phyloP scores from a whole-genome alignment of 1,284 basidiomycete genomes.

The Pseudozyma sp. region DNA sequence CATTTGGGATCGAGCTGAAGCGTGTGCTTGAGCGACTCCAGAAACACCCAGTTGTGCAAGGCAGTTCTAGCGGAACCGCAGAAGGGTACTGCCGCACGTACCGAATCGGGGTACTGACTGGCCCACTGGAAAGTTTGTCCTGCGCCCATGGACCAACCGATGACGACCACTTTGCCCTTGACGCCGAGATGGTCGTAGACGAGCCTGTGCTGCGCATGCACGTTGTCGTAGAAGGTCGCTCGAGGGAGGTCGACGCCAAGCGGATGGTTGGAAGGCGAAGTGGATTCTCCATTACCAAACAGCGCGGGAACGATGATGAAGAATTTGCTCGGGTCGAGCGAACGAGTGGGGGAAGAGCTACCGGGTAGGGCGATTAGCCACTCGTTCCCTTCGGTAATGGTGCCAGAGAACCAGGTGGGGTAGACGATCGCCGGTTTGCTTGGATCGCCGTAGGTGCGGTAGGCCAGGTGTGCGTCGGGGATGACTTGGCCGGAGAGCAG shows the following conservation, averaged over 20 bases:
- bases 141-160: conserved; percentile 54
- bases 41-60: conserved; percentile 53
- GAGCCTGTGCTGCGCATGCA: conserved; percentile 46
- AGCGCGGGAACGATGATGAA: conserved; percentile 61
- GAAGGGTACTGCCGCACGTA: conserved; percentile 44
- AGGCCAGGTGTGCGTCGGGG: conserved; percentile 51
- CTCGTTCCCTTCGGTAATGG: conserved; percentile 51
- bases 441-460: conserved; percentile 50
- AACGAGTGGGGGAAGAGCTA: conserved; percentile 12
- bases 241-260: conserved; percentile 30
- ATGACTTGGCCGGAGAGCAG: conserved; percentile 35
- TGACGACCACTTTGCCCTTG: conserved; percentile 31
- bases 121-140: conserved; percentile 57
- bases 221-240: conserved; percentile 53
- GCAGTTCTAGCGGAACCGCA: conserved; percentile 55
- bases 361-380: conserved; percentile 43
- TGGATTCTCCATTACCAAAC: conserved; percentile 58
- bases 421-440: conserved; percentile 52
- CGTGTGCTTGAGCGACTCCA: conserved; percentile 38
- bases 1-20: conserved; percentile 33
- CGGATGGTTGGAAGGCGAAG: conserved; percentile 48
- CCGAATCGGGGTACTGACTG: conserved; percentile 45
- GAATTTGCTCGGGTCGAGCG: conserved; percentile 48
- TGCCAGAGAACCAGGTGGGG: conserved; percentile 57
- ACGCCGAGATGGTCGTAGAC: conserved; percentile 38